A percentile compares a stretch with the other conserved stretches of the same genome.
Evolutionary conservation across 768 basidiomycete species (phyloP).

Genomic region (Tricholoma saponaceum): DNA sequence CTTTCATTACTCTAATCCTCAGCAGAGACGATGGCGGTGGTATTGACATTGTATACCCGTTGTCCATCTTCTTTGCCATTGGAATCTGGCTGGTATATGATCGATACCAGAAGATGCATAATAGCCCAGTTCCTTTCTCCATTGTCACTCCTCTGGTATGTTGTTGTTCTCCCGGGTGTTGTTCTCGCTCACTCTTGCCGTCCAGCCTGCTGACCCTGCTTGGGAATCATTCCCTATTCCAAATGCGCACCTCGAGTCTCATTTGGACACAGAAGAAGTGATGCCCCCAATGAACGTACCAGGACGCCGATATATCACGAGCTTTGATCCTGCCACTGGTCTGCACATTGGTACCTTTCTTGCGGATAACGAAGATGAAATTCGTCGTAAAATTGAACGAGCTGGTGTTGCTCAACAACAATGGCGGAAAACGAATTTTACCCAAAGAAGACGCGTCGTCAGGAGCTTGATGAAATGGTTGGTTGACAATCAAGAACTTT

Average conservation of each 20-base stretch:
- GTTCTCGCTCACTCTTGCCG: not conserved
- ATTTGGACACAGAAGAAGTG: constrained; percentile 51
- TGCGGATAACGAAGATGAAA: constrained; percentile 71
- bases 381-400: constrained; percentile 61
- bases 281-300: constrained; percentile 42
- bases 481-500: constrained; percentile 82
- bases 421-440: constrained; percentile 78
- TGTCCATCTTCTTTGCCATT: constrained; percentile 67
- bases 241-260: constrained; percentile 62
- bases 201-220: constrained; percentile 54
- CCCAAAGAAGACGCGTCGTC: constrained; percentile 77
- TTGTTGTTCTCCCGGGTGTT: constrained; percentile 2
- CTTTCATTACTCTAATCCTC: constrained; percentile 45
- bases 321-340: constrained; percentile 88
- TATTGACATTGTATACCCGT: constrained; percentile 61
- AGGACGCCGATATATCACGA: constrained; percentile 73
- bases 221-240: constrained; percentile 53
- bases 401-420: constrained; percentile 63
- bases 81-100: constrained; percentile 78
- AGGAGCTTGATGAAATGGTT: constrained; percentile 90
- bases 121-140: constrained; percentile 68
- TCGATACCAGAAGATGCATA: constrained; percentile 70
- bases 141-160: constrained; percentile 56
- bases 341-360: constrained; percentile 75
- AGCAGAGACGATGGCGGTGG: constrained; percentile 45